Evolutionary conservation across 805 yeast genomes (phyloP), one percentile per base, ranked within the genome.

Genomic region (Pichia heedii): DNA sequence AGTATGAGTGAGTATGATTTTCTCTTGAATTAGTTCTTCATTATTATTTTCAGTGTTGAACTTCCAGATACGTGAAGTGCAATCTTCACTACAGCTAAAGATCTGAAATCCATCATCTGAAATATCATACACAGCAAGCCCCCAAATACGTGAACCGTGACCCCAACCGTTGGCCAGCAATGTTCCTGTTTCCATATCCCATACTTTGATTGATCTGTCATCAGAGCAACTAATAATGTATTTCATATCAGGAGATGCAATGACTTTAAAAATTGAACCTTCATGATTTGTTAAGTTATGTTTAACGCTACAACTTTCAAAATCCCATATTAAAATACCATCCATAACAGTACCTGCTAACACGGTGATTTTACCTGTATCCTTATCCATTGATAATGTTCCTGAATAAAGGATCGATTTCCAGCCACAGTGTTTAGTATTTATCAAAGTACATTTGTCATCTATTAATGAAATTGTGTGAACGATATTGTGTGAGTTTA

Each of bases 321-420:
- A 55, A 38, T 77, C 77, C 97, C 97, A 90, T 2, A 88, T 66
- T 4, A 84, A 65, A 2, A 86, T 79, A 13, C 97, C 96, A 39
- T 81, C 81, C 80, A 89, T 79, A 3, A 90, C 97, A 0, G 98
- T 90, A 21, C 98, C 98, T 0, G 96, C 89, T 22, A 87, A 87
- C 13, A 87, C 70, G 5, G 73, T 57, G 0, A 81, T 73, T 32
- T 62, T 59, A 22, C 51, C 50, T 16, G 44, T 33, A 27, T 53
- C 49, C 6, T 64, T 68, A 16, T 74, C 51, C 1, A 72, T 72
- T 42, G 69, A 70, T 33, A 90, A 74, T 2, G 85, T 71, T 0
- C 97, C 98, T 6, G 96, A 85, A 58, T 93, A 93, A 30, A 93
- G 67, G 37, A 90, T 82, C 2, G 95, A 84, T 50, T 83, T 80